These are phyloP conservation scores for Phytophthora litchii DNA, from an alignment of 352 stramenopile genomes.

Conservation along the genomic window DNA sequence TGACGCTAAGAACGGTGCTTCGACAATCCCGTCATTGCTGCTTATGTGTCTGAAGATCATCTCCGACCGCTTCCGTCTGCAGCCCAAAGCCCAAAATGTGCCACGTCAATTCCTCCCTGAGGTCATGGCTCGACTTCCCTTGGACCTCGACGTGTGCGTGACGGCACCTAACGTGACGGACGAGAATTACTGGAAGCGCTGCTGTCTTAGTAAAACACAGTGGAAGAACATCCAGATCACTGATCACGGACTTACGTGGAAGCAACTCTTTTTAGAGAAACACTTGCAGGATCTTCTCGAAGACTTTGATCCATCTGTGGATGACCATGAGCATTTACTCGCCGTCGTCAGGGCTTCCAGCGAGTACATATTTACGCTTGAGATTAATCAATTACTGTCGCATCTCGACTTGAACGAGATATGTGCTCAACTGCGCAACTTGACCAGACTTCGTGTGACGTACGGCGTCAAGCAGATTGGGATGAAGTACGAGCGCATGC, in stretches of 20 bases:
- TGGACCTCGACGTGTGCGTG: constrained; percentile 84
- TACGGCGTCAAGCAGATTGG: constrained; percentile 92
- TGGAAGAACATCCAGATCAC: constrained; percentile 92
- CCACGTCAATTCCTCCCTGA: constrained; percentile 83
- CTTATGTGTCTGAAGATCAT: constrained; percentile 83
- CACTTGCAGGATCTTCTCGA: constrained; percentile 81
- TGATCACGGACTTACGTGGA: constrained; percentile 93
- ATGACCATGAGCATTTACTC: constrained; percentile 70
- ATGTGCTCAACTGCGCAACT: constrained; percentile 86
- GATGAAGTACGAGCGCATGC: constrained; percentile 95
- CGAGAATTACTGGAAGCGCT: constrained; percentile 95
- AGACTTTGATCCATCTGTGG: constrained; percentile 60
- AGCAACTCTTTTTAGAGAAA: constrained; percentile 92
- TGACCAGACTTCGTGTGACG: constrained; percentile 84
- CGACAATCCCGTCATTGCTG: constrained; percentile 57
- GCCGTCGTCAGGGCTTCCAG: constrained; percentile 76
- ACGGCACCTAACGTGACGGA: constrained; percentile 88
- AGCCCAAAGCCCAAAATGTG: constrained; percentile 74
- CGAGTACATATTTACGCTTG: constrained; percentile 91
- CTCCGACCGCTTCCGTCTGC: constrained; percentile 71
- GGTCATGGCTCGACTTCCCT: constrained; percentile 77
- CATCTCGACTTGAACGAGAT: constrained; percentile 91
- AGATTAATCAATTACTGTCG: constrained; percentile 87
- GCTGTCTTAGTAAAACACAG: constrained; percentile 76
- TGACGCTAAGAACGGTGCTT: constrained; percentile 24